Evolutionary conservation across 805 yeast genomes (phyloP).

Genomic region (Candida broadrunensis): DNA sequence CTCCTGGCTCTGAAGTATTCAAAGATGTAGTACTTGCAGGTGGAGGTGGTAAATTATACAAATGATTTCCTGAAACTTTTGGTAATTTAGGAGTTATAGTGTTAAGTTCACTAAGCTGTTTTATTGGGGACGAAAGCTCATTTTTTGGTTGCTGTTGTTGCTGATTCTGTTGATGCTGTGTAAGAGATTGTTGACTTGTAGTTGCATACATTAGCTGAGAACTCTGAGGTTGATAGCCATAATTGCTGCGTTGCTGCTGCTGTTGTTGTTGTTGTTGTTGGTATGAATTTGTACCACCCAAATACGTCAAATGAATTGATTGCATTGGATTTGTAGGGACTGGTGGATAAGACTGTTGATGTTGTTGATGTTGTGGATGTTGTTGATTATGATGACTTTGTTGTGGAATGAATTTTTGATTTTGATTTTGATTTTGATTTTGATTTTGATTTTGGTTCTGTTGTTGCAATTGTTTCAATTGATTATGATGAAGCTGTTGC

Average conservation of each 20-base stretch:
- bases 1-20: conserved; percentile 5
- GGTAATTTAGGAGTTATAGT: conserved; percentile 31
- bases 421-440: conserved; percentile 10
- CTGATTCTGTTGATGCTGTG: conserved; percentile 1
- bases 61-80: conserved; percentile 21
- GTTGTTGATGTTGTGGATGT: conserved; percentile 1
- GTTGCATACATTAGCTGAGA: conserved; percentile 3
- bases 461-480: conserved; percentile 14
- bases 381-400: conserved; percentile 3
- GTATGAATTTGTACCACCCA: conserved; percentile 4
- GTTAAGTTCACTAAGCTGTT: conserved; percentile 16
- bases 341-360: conserved; percentile 3
- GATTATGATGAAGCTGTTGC: conserved; percentile 11
- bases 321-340: conserved; percentile 17
- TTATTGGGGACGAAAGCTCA: conserved; percentile 40
- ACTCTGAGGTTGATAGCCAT: conserved; percentile 4
- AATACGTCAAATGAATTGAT: conserved; percentile 19
- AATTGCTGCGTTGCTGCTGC: conserved; percentile 2
- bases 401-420: conserved; percentile 1
- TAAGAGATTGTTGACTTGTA: not conserved
- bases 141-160: conserved; percentile 15
- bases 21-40: conserved; percentile 12
- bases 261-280: conserved; percentile 10
- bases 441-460: conserved; percentile 10
- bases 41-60: conserved; percentile 34